Percentiles rank a stretch among this genome's conserved stretches.
These are phyloP conservation scores for Citrus trifoliata DNA, from an alignment of 345 rosid species.

Conservation along the genomic window DNA sequence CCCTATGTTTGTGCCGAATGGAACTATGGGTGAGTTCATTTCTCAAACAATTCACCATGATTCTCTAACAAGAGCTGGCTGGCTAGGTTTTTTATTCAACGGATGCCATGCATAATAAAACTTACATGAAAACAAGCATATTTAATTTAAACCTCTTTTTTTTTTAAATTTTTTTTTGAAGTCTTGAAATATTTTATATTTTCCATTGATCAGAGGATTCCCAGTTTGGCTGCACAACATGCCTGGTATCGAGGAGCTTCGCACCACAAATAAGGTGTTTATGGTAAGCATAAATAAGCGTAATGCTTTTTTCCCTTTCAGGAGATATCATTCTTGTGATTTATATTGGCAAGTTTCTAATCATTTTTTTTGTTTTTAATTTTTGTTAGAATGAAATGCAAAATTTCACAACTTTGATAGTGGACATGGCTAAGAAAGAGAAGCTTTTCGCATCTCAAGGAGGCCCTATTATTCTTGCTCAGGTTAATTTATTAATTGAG, in stretches of 20 bases:
- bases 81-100: too few relatives aligned
- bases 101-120: too few relatives aligned
- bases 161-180: too few relatives aligned
- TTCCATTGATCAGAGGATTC: conserved; percentile 33
- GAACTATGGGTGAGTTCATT: conserved; percentile 48
- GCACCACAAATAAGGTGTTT: conserved; percentile 37
- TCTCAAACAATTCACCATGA: too few relatives aligned
- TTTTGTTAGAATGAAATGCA: conserved; percentile 58
- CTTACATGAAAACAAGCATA: too few relatives aligned
- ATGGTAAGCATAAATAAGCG: conserved; percentile 27
- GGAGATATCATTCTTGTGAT: background rate
- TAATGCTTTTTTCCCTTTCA: background rate
- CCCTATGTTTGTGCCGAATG: conserved; percentile 78
- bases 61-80: too few relatives aligned
- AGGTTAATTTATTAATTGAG: conserved; percentile 28
- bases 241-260: conserved; percentile 21
- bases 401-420: conserved; percentile 58
- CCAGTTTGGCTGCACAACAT: conserved; percentile 61
- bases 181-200: background rate
- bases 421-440: conserved; percentile 56
- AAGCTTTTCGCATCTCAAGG: conserved; percentile 76
- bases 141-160: too few relatives aligned
- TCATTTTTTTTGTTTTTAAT: background rate
- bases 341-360: background rate
- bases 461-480: conserved; percentile 73